A percentile compares a stretch with the other conserved stretches of the same genome.
These are phyloP conservation scores for Aureobasidium sp. DNA, from an alignment of 2,329 filamentous ascomycete genomes.

Conservation along the genomic window DNA sequence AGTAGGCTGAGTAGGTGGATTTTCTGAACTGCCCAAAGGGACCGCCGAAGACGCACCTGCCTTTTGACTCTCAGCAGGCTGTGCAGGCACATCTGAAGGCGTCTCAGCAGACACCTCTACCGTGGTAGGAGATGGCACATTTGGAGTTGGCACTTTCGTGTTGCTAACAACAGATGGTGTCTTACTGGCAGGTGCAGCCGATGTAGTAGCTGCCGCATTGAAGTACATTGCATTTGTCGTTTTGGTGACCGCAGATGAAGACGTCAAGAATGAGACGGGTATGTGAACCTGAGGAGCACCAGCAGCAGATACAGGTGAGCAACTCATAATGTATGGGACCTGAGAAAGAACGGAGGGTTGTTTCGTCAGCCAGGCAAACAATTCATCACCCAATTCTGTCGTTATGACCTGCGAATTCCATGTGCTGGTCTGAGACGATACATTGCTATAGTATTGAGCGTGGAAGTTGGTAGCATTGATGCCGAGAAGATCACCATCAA, in stretches of 20 bases:
- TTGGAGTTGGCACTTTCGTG: not conserved
- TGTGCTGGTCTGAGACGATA: not conserved
- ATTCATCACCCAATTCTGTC: not conserved
- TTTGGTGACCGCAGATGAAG: not conserved
- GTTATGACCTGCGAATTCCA: not conserved
- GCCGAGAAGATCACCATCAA: too few relatives aligned
- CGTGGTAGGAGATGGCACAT: not conserved
- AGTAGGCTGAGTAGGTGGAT: not conserved
- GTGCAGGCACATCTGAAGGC: not conserved
- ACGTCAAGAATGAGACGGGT: not conserved
- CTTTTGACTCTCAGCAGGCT: not conserved
- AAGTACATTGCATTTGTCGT: not conserved
- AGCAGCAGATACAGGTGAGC: not conserved
- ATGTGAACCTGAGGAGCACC: not conserved
- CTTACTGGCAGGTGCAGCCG: not conserved
- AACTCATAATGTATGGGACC: not conserved
- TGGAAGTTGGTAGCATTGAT: not conserved
- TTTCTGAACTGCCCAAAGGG: too few relatives aligned
- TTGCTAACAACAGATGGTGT: not conserved
- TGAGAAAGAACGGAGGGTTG: not conserved
- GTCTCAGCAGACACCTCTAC: not conserved
- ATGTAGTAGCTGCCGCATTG: not conserved
- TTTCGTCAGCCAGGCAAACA: not conserved
- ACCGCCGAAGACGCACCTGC: not conserved
- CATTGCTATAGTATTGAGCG: not conserved